Percentiles rank a stretch among this genome's conserved stretches.
phyloP scores from a whole-genome alignment of 176 grass and related monocot species.

The Cymbopogon citratus region DNA sequence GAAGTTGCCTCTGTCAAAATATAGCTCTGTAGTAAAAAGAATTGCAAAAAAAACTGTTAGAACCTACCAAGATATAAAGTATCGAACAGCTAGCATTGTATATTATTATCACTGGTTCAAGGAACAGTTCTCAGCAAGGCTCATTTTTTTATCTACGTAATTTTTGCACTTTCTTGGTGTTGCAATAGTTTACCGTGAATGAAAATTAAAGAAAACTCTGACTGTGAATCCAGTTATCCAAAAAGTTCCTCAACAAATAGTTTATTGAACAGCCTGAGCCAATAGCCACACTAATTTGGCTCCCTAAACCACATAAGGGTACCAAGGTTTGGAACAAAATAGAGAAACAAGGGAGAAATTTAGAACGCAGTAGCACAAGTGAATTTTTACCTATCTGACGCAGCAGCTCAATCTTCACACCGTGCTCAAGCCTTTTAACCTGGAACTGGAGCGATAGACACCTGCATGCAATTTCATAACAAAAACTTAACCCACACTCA shows the following conservation, averaged over 20 bases:
- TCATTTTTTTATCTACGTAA: too few species aligned
- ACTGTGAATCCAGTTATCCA: too few species aligned
- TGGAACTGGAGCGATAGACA: conserved; percentile 68
- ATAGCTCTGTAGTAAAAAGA: conserved; percentile 53
- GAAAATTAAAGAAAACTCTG: too few species aligned
- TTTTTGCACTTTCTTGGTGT: too few species aligned
- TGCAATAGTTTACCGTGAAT: too few species aligned
- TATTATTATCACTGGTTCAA: background rate
- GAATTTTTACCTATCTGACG: conserved; percentile 72
- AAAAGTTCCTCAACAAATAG: too few species aligned
- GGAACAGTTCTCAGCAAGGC: background rate
- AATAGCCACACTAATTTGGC: too few species aligned
- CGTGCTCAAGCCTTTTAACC: conserved; percentile 88
- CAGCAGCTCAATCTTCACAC: conserved; percentile 84
- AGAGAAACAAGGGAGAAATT: too few species aligned
- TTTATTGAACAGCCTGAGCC: too few species aligned
- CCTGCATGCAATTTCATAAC: conserved; percentile 41
- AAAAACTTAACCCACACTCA: background rate
- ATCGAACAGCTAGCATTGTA: background rate
- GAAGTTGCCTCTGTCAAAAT: conserved; percentile 87
- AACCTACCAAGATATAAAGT: background rate
- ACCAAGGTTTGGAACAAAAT: too few species aligned
- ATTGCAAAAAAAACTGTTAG: conserved; percentile 16
- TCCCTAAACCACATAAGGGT: too few species aligned
- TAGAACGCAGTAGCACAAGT: background rate